phyloP scores from a whole-genome alignment of 345 rosid genomes.

The Kernera saxatilis region DNA sequence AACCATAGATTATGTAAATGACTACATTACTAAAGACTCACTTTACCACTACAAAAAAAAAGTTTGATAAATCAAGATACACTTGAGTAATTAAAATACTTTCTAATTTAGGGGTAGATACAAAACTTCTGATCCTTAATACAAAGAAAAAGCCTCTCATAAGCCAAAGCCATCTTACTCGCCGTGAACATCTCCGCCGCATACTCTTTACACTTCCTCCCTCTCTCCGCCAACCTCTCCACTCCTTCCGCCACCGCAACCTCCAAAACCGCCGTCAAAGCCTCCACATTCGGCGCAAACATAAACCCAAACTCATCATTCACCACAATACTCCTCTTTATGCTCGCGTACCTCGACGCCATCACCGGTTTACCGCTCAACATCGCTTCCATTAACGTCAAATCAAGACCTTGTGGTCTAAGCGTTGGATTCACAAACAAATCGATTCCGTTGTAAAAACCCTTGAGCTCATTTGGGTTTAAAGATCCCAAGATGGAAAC shows the following conservation, averaged over 20 bases:
- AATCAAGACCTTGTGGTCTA: conserved; percentile 91
- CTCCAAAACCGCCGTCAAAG: conserved; percentile 53
- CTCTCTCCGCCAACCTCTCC: conserved; percentile 60
- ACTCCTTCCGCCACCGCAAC: conserved; percentile 58
- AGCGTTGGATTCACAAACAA: conserved; percentile 82
- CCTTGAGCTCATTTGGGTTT: conserved; percentile 49
- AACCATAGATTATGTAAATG: not conserved
- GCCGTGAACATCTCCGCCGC: conserved; percentile 84
- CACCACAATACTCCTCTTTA: conserved; percentile 76
- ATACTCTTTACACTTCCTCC: conserved; percentile 56
- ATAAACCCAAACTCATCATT: conserved; percentile 78
- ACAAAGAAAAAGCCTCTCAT: conserved; percentile 83
- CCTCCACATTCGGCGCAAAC: conserved; percentile 86
- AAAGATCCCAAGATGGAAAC: conserved; percentile 69
- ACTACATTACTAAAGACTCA: not conserved
- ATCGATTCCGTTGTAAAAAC: conserved; percentile 74
- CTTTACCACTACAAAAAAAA: not conserved
- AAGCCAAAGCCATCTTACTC: conserved; percentile 83
- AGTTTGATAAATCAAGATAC: not conserved
- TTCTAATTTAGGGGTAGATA: conserved; percentile 34
- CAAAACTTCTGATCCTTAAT: conserved; percentile 70
- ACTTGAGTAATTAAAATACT: not conserved
- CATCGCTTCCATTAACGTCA: conserved; percentile 93
- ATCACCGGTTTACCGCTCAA: conserved; percentile 83
- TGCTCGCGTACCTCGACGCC: conserved; percentile 88